These are phyloP conservation scores for Basipetospora sp. DNA, from an alignment of 2,329 filamentous ascomycete genomes.

Conservation along the genomic window DNA sequence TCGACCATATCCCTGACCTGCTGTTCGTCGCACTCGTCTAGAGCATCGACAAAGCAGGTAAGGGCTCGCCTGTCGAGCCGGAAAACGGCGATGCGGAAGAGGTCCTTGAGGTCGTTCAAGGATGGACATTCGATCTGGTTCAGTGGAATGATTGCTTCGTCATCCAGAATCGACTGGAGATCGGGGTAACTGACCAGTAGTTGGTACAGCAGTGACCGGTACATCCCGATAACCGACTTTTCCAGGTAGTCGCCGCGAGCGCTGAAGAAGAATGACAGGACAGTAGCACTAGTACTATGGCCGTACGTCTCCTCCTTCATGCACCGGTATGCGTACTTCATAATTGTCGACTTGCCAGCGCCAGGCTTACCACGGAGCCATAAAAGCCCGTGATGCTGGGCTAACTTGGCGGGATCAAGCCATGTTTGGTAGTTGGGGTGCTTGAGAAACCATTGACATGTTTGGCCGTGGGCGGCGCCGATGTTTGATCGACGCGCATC, in stretches of 20 bases:
- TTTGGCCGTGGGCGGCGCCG: constrained; percentile 7
- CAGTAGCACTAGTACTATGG: constrained; percentile 10
- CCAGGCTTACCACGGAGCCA: constrained; percentile 34
- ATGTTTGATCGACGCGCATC: constrained; percentile 9
- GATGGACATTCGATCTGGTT: background rate
- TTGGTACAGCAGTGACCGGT: constrained; percentile 33
- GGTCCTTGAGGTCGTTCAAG: background rate
- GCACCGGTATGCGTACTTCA: constrained; percentile 24
- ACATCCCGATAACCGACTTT: constrained; percentile 31
- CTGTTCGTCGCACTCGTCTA: constrained; percentile 30
- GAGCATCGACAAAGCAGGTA: constrained; percentile 22
- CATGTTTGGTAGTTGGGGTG: constrained; percentile 8
- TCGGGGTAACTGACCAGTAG: constrained; percentile 22
- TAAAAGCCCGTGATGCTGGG: constrained; percentile 23
- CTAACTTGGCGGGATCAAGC: background rate
- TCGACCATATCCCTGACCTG: constrained; percentile 25
- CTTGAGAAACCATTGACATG: constrained; percentile 11
- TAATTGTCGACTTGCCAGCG: constrained; percentile 30
- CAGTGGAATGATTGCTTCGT: background rate
- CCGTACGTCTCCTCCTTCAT: constrained; percentile 7
- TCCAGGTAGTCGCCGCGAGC: constrained; percentile 28
- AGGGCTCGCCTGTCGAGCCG: background rate
- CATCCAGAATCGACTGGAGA: constrained; percentile 20
- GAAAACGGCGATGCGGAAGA: background rate
- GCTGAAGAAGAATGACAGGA: constrained; percentile 34